phyloP scores from a whole-genome alignment of 371 early-diverging fungal genomes.

The Rhizomucor miehei region DNA sequence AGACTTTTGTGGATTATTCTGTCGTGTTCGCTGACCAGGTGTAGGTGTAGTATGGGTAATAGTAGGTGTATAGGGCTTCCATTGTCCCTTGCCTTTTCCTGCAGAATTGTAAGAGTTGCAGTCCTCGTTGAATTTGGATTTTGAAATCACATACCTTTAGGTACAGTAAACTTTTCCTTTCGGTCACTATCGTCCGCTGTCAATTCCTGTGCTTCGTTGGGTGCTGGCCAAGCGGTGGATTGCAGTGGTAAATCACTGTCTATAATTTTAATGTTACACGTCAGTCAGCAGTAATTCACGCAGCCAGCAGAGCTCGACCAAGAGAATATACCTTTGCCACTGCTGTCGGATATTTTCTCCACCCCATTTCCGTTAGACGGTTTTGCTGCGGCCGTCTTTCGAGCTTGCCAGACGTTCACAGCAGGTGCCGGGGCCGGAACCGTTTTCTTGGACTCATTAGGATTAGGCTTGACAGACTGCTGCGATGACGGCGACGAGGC shows the following conservation, averaged over 20 bases:
- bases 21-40: slow-evolving; percentile 14
- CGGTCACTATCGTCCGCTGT: slow-evolving; percentile 24
- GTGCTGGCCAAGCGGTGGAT: slow-evolving; percentile 40
- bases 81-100: slow-evolving; percentile 55
- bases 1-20: slow-evolving; percentile 17
- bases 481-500: no score
- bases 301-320: not conserved
- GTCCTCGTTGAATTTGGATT: not conserved
- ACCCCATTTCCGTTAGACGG: slow-evolving; percentile 6
- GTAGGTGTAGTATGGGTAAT: slow-evolving; percentile 51
- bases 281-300: no score
- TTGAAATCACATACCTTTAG: slow-evolving; percentile 10
- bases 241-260: not conserved
- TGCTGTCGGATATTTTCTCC: slow-evolving; percentile 1
- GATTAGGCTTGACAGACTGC: no score
- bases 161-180: slow-evolving; percentile 34
- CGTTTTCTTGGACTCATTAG: slow-evolving; percentile 4
- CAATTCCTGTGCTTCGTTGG: slow-evolving; percentile 29
- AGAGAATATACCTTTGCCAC: not conserved
- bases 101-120: slow-evolving; percentile 14
- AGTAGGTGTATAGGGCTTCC: slow-evolving; percentile 59
- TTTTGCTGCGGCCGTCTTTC: slow-evolving; percentile 24
- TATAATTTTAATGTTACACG: not conserved
- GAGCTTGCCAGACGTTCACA: slow-evolving; percentile 57
- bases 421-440: slow-evolving; percentile 52